A percentile compares a stretch with the other conserved stretches of the same genome.
Evolutionary conservation across 148 eudicot species (phyloP).

Genomic region (Chenopodium suecicum): DNA sequence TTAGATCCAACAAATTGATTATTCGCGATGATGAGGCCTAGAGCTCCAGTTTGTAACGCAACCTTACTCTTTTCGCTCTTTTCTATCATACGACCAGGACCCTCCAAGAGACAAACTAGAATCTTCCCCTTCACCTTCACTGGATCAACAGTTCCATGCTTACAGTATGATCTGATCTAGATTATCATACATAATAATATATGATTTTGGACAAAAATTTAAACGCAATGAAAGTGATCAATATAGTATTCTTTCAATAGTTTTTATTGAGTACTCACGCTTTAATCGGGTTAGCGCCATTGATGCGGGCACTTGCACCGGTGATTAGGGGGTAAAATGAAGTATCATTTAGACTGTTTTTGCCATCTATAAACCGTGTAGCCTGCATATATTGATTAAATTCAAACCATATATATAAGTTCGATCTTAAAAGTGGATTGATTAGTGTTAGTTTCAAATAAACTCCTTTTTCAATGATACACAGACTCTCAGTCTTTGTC

Average conservation of each 20-base stretch:
- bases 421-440: too few species aligned
- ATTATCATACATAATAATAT: not conserved
- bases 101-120: not conserved
- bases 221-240: too few species aligned
- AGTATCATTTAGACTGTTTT: not conserved
- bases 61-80: not conserved
- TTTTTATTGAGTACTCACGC: not conserved
- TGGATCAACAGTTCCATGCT: not conserved
- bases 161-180: not conserved
- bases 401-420: too few species aligned
- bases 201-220: not conserved
- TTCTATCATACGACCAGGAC: too few species aligned
- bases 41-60: not conserved
- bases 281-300: not conserved
- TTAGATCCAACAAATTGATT: not conserved
- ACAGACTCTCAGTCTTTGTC: too few species aligned
- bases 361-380: not conserved
- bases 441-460: not conserved
- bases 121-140: slow-evolving; percentile 6
- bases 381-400: not conserved
- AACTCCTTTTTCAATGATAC: too few species aligned
- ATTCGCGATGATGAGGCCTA: not conserved
- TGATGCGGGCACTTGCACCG: not conserved
- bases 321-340: not conserved
- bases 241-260: too few species aligned